Base-by-base conservation (phyloP, 2,329 filamentous ascomycete genomes). In the Aureobasidium sp. region DNA sequence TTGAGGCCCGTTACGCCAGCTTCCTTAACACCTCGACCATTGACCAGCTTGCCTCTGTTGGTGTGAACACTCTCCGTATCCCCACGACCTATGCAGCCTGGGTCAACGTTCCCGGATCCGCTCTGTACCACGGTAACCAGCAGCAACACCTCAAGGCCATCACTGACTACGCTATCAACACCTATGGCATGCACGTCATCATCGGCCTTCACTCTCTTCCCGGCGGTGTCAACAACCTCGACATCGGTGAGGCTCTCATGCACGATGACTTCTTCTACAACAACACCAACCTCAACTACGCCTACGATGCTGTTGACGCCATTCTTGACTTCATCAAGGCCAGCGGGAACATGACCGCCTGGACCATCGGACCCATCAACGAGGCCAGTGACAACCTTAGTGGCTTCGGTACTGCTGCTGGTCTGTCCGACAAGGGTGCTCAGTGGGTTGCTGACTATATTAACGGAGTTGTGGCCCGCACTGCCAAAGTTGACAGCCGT, bases 121-220 rank as follows among this genome's bases (percentile, higher is more conserved):
- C 47, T 43, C 62, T 67, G 20, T 67, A 67, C 62, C 56, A 50
- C 42, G 66, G 66, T 40, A 65, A 67, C 33, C 66, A 67, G 51
- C 61, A 60, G 33, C 51, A 47, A 38, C 42, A 67, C 56, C 55
- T 67, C 54, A 64, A 60, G 55, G 58, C 61, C 29, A 65, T 67
- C 66, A 55, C 51, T 50, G 27, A 64, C 11, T 80, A 80, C 51
- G 77, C 77, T 36, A 79, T 79, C 45, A 62, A 69, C 15, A 73
- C 71, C 38, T 74, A 78, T 65, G 71, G 70, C 42, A 79, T 78
- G 76, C 76, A 79, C 65, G 70, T 78, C 58, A 71, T 79, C 38
- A 69, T 78, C 20, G 76, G 73, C 40, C 67, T 79, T 18, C 76
- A 79, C 68, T 73, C 74, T 10, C 71, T 75, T 9, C 69, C 72